Base-by-base conservation (phyloP, 139 green algal genomes). In the Chlamydomonas sp. region DNA sequence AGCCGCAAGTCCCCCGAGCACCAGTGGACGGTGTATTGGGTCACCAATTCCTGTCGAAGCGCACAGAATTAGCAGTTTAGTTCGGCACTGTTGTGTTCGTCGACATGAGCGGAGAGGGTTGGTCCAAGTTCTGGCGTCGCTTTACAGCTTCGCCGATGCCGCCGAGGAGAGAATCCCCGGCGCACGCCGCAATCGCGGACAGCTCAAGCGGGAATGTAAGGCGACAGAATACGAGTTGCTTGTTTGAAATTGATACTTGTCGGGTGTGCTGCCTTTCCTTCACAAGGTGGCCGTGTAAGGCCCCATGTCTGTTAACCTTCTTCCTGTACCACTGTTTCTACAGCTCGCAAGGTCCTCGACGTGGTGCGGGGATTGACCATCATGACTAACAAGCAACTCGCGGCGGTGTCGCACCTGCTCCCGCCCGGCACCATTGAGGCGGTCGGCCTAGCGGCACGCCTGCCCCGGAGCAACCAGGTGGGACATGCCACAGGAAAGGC, bases 381-480 rank as follows among this genome's bases (percentile, higher is more conserved):
- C 85, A 91, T 94, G 85, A 89, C 31, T 14, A 9, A 57, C 77
- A 93, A 92, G 85, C 91, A 94, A 79, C 83, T 94, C 58, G 15
- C 68, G 8, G 91, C 85, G 0, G 88, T 94, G 68, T 62, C 85
- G 16, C 89, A 93, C 79, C 63, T 94, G 16, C 85, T 93, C 64
- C 66, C 80, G 9, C 67, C 87, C 3, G 90, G 92, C 31, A 78
- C 89, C 1, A 59, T 92, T 2, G 75, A 91, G 60, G 85, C 86
- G 63, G 78, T 92, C 9, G 80, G 71, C 9, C 89, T 92, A 3
- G 92, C 90, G 6, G 88, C 88, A 5, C 68, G 69, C 31, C 89
- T 94, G 60, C 90, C 92, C 4, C 75, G 88, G 15, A 90, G 66
- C 63, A 94, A 94, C 83, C 92, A 93, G 90, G 90, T 86, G 79